Conservation (phyloP, 2,329 filamentous ascomycete species). For the Furcasterigmium sp. region DNA sequence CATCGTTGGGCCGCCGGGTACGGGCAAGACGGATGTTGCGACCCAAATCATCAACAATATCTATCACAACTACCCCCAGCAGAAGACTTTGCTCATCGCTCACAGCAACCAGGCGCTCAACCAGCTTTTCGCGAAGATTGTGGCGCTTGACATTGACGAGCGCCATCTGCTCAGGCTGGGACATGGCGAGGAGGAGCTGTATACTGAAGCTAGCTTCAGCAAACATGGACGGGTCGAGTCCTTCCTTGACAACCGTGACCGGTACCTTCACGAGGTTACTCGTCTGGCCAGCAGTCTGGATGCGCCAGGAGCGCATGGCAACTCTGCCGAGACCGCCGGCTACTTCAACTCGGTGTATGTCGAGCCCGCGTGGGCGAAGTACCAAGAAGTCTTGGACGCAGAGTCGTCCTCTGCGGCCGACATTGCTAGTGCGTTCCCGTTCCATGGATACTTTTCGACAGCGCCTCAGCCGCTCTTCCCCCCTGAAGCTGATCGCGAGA, state of each 20-base stretch:
- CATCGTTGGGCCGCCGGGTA: constrained; percentile 91
- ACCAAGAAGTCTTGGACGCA: constrained; percentile 54
- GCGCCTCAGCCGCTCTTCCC: constrained; percentile 84
- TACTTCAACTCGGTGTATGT: constrained; percentile 96
- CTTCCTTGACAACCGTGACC: constrained; percentile 81
- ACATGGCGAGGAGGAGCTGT: constrained; percentile 91
- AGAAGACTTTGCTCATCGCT: constrained; percentile 86
- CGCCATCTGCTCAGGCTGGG: constrained; percentile 87
- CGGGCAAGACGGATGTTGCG: constrained; percentile 97
- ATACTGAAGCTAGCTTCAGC: constrained; percentile 81
- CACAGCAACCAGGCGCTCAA: constrained; percentile 98
- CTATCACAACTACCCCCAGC: constrained; percentile 93
- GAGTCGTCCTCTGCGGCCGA: constrained; percentile 52
- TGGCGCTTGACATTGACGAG: constrained; percentile 92
- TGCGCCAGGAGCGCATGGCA: constrained; percentile 90
- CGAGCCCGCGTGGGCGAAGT: constrained; percentile 81
- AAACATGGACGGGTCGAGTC: constrained; percentile 94
- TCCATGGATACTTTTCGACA: constrained; percentile 80
- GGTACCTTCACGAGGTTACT: constrained; percentile 76
- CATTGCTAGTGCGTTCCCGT: constrained; percentile 75
- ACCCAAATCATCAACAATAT: constrained; percentile 99
- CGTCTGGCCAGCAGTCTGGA: constrained; percentile 79
- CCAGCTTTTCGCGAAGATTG: constrained; percentile 96
- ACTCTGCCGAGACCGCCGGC: constrained; percentile 91
- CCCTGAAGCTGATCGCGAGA: constrained; percentile 55